phyloP scores from a whole-genome alignment of 768 basidiomycete genomes.

The button mushroom (Agaricus bisporus) region DNA sequence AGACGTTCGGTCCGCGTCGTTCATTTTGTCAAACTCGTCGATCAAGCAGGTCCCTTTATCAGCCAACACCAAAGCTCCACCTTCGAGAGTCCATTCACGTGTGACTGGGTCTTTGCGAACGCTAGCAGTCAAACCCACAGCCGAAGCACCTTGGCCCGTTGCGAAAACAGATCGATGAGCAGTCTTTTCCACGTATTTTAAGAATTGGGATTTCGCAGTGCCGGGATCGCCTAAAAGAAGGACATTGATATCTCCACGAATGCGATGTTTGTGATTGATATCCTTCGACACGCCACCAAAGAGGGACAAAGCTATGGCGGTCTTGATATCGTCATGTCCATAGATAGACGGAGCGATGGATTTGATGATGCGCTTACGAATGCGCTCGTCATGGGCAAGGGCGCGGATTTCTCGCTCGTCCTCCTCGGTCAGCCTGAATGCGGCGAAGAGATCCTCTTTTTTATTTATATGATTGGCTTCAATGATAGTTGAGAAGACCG shows the following conservation, averaged over 20 bases:
- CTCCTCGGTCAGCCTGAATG: slow-evolving; percentile 94
- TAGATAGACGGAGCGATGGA: slow-evolving; percentile 99
- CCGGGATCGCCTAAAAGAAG: slow-evolving; percentile 96
- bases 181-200: slow-evolving; percentile 99
- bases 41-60: slow-evolving; percentile 98
- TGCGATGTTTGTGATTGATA: slow-evolving; percentile 92
- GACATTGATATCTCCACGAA: slow-evolving; percentile 97
- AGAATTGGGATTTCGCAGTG: slow-evolving; percentile 97
- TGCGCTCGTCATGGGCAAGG: slow-evolving; percentile 86
- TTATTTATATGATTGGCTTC: slow-evolving; percentile 99
- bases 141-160: slow-evolving; percentile 96
- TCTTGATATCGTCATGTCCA: slow-evolving; percentile 99
- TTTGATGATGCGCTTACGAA: slow-evolving; percentile 96
- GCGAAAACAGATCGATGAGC: slow-evolving; percentile 97
- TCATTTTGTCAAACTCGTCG: slow-evolving; percentile 99
- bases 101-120: slow-evolving; percentile 99
- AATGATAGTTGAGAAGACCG: slow-evolving; percentile 96
- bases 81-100: slow-evolving; percentile 97
- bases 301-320: slow-evolving; percentile 89
- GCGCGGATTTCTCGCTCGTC: slow-evolving; percentile 89
- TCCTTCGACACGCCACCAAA: slow-evolving; percentile 95
- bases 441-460: slow-evolving; percentile 98
- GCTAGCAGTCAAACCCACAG: slow-evolving; percentile 96
- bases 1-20: slow-evolving; percentile 94
- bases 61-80: slow-evolving; percentile 95